These are phyloP conservation scores for Starmerella sp. DNA, from an alignment of 805 yeast species.

Conservation along the genomic window DNA sequence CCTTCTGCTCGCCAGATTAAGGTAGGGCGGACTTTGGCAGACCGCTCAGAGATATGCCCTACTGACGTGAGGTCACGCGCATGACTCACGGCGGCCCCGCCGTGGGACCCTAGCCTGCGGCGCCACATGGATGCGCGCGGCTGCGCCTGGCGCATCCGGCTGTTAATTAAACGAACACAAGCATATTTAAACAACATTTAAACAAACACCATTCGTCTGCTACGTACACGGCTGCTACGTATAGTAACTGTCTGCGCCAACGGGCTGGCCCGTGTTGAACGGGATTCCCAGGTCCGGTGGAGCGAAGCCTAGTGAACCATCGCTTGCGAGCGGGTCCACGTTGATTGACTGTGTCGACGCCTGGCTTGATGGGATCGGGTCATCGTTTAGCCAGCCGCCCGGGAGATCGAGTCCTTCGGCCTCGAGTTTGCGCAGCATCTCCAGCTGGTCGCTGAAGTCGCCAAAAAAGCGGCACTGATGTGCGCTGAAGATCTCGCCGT, in stretches of 20 bases:
- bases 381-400: neutral
- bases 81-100: neutral
- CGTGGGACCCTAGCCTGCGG: neutral
- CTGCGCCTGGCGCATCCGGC: too few species aligned
- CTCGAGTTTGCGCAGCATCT: neutral
- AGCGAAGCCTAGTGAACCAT: too few species aligned
- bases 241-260: too few species aligned
- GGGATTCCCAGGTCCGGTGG: too few species aligned
- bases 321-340: too few species aligned
- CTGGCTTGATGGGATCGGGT: neutral
- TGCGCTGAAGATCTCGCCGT: neutral
- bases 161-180: too few species aligned
- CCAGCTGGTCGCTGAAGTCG: neutral
- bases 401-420: neutral
- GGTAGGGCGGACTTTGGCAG: neutral
- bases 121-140: neutral
- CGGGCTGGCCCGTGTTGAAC: too few species aligned
- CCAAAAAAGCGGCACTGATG: neutral
- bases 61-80: slow-evolving; percentile 1
- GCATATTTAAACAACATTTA: too few species aligned
- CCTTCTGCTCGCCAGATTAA: neutral
- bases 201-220: too few species aligned
- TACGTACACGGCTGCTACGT: too few species aligned
- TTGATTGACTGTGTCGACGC: too few species aligned
- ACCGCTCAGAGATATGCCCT: neutral